Percentiles rank a stretch among this genome's conserved stretches.
Evolutionary conservation across 108 stramenopile genomes (phyloP).

Genomic region (Nitzschia palea): DNA sequence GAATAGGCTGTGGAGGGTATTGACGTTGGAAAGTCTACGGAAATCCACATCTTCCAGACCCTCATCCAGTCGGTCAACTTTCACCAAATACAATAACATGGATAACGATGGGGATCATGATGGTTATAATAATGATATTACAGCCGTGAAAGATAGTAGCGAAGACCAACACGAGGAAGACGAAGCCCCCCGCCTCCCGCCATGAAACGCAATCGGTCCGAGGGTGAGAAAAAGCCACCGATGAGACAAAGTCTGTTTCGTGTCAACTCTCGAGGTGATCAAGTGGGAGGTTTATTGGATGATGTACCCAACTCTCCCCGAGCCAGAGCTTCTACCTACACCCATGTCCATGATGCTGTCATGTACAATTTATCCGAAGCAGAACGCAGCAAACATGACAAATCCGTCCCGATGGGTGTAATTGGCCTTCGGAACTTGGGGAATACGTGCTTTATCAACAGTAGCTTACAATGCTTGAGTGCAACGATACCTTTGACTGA

Average conservation of each 20-base stretch:
- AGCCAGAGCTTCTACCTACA: conserved; percentile 45
- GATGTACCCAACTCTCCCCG: conserved; percentile 18
- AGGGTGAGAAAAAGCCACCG: conserved; percentile 4
- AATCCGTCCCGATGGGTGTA: conserved; percentile 54
- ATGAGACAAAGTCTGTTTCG: conserved; percentile 17
- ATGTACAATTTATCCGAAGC: conserved; percentile 37
- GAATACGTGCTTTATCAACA: conserved; percentile 97
- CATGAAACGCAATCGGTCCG: conserved; percentile 15
- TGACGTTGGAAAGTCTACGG: neutral
- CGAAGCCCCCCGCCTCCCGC: neutral
- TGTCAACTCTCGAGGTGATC: conserved; percentile 19
- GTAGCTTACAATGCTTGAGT: conserved; percentile 86
- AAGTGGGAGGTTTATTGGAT: neutral
- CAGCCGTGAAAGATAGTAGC: neutral
- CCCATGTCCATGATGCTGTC: conserved; percentile 47
- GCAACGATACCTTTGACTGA: conserved; percentile 89
- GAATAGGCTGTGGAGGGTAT: neutral
- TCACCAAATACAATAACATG: too few relatives aligned
- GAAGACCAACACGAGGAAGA: neutral
- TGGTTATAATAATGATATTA: neutral
- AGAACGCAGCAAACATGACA: conserved; percentile 30
- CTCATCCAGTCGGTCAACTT: too few relatives aligned
- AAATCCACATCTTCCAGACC: neutral
- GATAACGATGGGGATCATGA: conserved; percentile 22
- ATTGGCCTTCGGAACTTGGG: conserved; percentile 94